Evolutionary conservation across 306 rosid genomes (phyloP).

Genomic region (Vigna unguiculata): DNA sequence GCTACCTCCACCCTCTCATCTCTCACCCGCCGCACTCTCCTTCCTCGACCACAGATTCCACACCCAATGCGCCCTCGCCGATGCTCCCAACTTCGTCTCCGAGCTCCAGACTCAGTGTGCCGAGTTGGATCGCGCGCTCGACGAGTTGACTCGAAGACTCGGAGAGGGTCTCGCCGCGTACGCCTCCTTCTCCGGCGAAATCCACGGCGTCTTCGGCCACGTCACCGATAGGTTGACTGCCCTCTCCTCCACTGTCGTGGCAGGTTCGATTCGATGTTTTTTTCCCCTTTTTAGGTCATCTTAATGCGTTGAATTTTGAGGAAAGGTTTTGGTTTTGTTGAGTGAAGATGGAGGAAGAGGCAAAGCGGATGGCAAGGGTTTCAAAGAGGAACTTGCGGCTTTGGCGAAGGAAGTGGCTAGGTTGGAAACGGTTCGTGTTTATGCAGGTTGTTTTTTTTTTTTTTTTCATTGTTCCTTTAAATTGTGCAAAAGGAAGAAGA

Average conservation of each 20-base stretch:
- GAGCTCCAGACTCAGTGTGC: slow-evolving; percentile 71
- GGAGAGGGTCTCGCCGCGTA: slow-evolving; percentile 62
- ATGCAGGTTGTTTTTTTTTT: slow-evolving; percentile 63
- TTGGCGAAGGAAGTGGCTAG: slow-evolving; percentile 94
- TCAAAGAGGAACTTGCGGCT: slow-evolving; percentile 86
- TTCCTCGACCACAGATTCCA: slow-evolving; percentile 63
- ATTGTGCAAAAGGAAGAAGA: slow-evolving; percentile 28
- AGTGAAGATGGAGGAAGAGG: slow-evolving; percentile 54
- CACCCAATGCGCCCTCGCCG: slow-evolving; percentile 45
- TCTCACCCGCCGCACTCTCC: slow-evolving; percentile 66
- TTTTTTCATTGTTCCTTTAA: neutral
- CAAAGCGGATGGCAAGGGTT: slow-evolving; percentile 55
- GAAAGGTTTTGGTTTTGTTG: slow-evolving; percentile 35
- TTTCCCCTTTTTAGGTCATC: neutral
- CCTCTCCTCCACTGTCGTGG: slow-evolving; percentile 53
- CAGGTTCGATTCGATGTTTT: slow-evolving; percentile 46
- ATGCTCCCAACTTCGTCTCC: slow-evolving; percentile 56
- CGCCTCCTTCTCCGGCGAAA: slow-evolving; percentile 66
- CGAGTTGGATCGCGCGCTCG: slow-evolving; percentile 66
- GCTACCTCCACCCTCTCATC: slow-evolving; percentile 60
- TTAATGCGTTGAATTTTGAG: slow-evolving; percentile 23
- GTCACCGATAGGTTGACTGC: slow-evolving; percentile 53
- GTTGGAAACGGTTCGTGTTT: slow-evolving; percentile 80
- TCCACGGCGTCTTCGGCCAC: slow-evolving; percentile 55
- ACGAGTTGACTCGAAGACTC: slow-evolving; percentile 66